Evolutionary conservation across 1,284 basidiomycete species (phyloP).

Genomic region (Austroboletus novae-zelandiae): DNA sequence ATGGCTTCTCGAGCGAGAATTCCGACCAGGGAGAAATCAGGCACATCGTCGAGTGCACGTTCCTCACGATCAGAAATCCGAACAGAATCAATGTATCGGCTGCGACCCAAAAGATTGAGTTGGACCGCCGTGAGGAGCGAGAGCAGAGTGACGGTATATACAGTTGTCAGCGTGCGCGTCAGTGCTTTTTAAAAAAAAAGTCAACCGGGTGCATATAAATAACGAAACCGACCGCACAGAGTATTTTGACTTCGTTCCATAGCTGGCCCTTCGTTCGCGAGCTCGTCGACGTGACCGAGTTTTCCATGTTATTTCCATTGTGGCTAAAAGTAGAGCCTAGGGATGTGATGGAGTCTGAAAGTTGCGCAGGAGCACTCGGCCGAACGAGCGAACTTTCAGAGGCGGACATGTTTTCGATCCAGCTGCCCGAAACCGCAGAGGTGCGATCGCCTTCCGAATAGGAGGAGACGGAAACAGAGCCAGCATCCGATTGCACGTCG

Average conservation of each 20-base stretch:
- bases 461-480: constrained; percentile 41
- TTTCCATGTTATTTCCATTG: constrained; percentile 5
- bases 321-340: constrained; percentile 36
- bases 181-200: constrained; percentile 57
- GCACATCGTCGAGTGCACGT: constrained; percentile 42
- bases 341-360: constrained; percentile 42
- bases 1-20: constrained; percentile 27
- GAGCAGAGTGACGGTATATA: constrained; percentile 82
- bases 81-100: constrained; percentile 76
- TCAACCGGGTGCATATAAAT: constrained; percentile 3
- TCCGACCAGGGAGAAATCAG: constrained; percentile 25
- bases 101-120: constrained; percentile 79
- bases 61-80: constrained; percentile 63
- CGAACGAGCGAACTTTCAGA: constrained; percentile 10
- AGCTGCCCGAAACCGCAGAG: constrained; percentile 44
- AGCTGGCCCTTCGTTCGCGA: constrained; percentile 63
- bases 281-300: constrained; percentile 19
- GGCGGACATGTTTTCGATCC: constrained; percentile 47
- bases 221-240: constrained; percentile 48
- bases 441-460: constrained; percentile 28
- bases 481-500: constrained; percentile 52
- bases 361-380: constrained; percentile 10
- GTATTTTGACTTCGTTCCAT: constrained; percentile 82
- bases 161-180: constrained; percentile 79
- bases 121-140: constrained; percentile 82